Percentiles rank a stretch among this genome's conserved stretches.
Evolutionary conservation across 768 basidiomycete species (phyloP).

Genomic region (Hypholoma sublateritium): DNA sequence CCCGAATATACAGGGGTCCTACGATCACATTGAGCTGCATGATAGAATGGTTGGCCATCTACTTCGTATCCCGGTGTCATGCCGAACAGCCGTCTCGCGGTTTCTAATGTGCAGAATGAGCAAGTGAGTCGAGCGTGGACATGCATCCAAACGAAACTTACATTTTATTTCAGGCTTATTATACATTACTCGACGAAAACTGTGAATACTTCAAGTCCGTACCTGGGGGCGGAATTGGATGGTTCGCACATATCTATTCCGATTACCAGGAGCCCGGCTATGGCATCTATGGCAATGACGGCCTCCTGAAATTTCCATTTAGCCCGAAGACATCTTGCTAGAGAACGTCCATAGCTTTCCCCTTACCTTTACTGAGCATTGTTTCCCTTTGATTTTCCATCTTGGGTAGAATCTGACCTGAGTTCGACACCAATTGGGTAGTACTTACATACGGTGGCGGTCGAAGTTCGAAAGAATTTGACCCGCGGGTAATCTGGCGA

Average conservation of each 20-base stretch:
- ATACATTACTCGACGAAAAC: conserved; percentile 57
- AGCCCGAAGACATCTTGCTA: conserved; percentile 61
- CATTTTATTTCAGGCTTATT: conserved; percentile 49
- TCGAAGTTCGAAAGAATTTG: background rate
- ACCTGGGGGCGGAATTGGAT: conserved; percentile 65
- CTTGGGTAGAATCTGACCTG: no score
- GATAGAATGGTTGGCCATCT: conserved; percentile 79
- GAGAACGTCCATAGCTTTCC: conserved; percentile 8
- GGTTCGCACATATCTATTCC: conserved; percentile 82
- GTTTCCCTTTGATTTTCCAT: no score
- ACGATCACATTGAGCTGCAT: no score
- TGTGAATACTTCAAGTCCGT: conserved; percentile 63
- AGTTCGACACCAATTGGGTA: no score
- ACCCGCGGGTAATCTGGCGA: background rate
- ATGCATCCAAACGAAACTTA: background rate
- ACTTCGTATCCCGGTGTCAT: conserved; percentile 60
- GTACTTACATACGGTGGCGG: background rate
- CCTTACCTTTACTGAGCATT: no score
- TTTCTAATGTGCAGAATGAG: conserved; percentile 63
- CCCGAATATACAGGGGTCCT: no score
- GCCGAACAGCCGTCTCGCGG: conserved; percentile 61
- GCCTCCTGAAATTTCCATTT: conserved; percentile 61
- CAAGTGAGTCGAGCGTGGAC: conserved; percentile 38
- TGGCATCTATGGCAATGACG: conserved; percentile 55
- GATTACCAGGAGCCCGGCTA: conserved; percentile 69